A percentile compares a stretch with the other conserved stretches of the same genome.
These are phyloP conservation scores for Pluteus cervinus DNA, from an alignment of 768 basidiomycete species.

Conservation along the genomic window DNA sequence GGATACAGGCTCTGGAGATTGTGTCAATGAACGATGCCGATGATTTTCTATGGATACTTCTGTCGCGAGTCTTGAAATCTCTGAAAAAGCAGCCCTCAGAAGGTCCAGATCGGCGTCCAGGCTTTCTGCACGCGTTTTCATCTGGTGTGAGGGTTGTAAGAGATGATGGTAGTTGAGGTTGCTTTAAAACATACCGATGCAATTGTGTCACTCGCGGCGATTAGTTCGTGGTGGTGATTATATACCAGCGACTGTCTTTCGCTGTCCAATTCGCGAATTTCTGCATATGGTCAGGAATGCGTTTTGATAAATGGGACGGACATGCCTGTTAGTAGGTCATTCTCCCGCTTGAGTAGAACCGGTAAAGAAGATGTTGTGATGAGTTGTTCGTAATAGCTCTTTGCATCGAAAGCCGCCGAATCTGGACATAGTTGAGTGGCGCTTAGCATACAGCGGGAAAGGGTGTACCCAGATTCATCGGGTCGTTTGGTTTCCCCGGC, in stretches of 20 bases:
- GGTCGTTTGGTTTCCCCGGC: constrained; percentile 54
- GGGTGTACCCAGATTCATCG: constrained; percentile 72
- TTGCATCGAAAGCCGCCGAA: constrained; percentile 77
- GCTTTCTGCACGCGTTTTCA: constrained; percentile 83
- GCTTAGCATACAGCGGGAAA: neutral
- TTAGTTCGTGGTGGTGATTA: constrained; percentile 93
- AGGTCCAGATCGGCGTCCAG: constrained; percentile 81
- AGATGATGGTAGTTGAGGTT: neutral
- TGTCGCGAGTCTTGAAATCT: constrained; percentile 73
- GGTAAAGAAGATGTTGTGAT: constrained; percentile 78
- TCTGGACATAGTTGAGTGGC: constrained; percentile 36
- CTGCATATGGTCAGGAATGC: constrained; percentile 28
- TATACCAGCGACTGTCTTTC: constrained; percentile 91
- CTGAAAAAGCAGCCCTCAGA: constrained; percentile 75
- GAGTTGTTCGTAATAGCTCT: constrained; percentile 78
- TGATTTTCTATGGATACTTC: constrained; percentile 57
- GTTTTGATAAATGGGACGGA: neutral
- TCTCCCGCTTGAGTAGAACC: constrained; percentile 70
- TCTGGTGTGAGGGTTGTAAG: constrained; percentile 37
- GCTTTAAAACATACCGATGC: constrained; percentile 66
- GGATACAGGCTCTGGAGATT: no score
- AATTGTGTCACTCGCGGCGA: constrained; percentile 90
- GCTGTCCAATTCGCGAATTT: constrained; percentile 82
- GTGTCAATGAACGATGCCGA: no score
- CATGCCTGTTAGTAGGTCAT: constrained; percentile 69